Base-by-base conservation (phyloP, 2,329 filamentous ascomycete genomes). In the Daldinia sp. region DNA sequence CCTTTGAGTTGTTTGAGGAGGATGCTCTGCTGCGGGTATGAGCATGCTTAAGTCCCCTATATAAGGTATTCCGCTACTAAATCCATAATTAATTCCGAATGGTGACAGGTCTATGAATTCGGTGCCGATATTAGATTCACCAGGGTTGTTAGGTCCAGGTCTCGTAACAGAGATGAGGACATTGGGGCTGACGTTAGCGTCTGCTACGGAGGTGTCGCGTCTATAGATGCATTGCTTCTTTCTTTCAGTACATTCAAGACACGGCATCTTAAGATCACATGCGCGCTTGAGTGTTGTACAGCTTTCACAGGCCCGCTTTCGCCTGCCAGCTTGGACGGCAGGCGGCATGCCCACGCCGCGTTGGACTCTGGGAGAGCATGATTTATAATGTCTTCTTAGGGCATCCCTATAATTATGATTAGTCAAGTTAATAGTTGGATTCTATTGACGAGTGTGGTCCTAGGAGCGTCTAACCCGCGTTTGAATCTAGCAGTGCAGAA, bases 281-380 rank as follows among this genome's bases (percentile, higher is more conserved):
- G 30, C 51, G 9, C 51, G 33, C 12, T 54, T 54, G 30, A 54
- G 30, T 23, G 10, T 39, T 39, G 50, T 54, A 54, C 51, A 54
- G 13, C 51, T 4, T 54, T 54, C 51, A 54, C 51, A 54, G 10
- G 51, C 51, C 12, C 30, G 30, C 15, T 54, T 54, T n/a, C 30
- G 51, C 30, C 51, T 54, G 13, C 30, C 30, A 37, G 30, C 30
- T 54, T 35, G 30, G 9, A 54, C 15, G 15, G 51, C n/a, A 6
- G 30, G 51, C 2, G 51, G 51, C 30, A 54, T 54, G 33, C 23
- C 30, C 51, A 23, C 51, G 6, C 51, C 51, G 33, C 51, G 28
- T 2, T 54, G 51, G 30, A 39, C 20, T 39, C 51, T 20, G n/a
- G 20, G 12, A 23, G 51, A 33, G 9, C 50, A 53, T 53, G 50